A percentile compares a stretch with the other conserved stretches of the same genome.
Evolutionary conservation across 257 asterid genomes (phyloP).

Genomic region (Ophiorrhiza pumila): DNA sequence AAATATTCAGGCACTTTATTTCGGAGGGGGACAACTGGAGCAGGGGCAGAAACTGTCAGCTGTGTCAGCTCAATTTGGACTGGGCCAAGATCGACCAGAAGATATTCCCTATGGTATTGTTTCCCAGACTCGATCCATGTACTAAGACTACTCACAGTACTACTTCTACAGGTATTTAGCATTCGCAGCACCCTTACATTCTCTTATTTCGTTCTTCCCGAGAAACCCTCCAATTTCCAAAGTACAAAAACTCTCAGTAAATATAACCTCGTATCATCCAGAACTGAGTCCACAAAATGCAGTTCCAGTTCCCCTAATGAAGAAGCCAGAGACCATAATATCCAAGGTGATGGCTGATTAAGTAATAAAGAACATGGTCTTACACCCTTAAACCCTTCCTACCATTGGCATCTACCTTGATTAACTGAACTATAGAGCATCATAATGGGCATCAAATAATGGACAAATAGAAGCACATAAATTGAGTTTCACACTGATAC

Average conservation of each 20-base stretch:
- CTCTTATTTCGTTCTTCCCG: background rate
- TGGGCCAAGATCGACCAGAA: background rate
- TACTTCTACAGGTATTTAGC: background rate
- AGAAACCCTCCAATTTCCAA: background rate
- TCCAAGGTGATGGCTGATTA: background rate
- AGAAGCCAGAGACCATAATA: background rate
- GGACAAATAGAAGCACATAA: background rate
- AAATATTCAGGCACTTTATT: background rate
- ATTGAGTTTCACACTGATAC: background rate
- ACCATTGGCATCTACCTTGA: too few species aligned
- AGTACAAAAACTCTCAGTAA: background rate
- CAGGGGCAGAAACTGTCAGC: constrained; percentile 3
- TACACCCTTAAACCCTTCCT: background rate
- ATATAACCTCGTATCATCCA: background rate
- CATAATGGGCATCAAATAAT: background rate
- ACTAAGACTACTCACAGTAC: background rate
- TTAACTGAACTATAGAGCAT: background rate
- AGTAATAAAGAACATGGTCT: background rate
- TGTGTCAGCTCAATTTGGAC: background rate
- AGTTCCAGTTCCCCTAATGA: background rate
- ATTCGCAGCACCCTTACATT: background rate
- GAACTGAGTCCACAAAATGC: background rate
- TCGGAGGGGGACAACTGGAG: background rate
- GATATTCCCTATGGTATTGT: background rate
- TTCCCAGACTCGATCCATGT: background rate